phyloP scores from a whole-genome alignment of 176 grass and related monocot genomes.

The Ampelocalamus luodianensis region DNA sequence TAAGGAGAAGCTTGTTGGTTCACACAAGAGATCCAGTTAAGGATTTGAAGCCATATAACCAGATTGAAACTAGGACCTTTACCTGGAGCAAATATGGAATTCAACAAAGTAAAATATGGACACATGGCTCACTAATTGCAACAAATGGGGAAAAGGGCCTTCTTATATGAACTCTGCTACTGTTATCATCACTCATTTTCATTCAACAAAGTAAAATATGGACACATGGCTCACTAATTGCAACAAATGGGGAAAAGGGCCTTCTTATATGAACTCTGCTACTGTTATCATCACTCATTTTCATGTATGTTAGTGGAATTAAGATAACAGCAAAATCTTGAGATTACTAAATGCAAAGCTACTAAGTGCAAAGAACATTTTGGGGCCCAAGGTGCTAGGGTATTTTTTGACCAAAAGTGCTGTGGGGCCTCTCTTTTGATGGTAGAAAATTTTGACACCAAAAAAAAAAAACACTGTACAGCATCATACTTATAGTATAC shows the following conservation, averaged over 20 bases:
- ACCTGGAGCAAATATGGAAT: slow-evolving; percentile 20
- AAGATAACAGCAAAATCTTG: not conserved
- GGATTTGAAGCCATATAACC: not conserved
- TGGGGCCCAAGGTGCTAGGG: not conserved
- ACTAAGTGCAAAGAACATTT: not conserved
- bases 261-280: not conserved
- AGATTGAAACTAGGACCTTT: not conserved
- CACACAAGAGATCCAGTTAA: not conserved
- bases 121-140: not conserved
- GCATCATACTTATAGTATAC: not conserved
- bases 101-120: not conserved
- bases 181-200: no score
- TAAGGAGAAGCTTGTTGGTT: not conserved
- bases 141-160: not conserved
- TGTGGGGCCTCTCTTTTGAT: not conserved
- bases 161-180: no score
- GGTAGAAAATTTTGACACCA: not conserved
- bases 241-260: not conserved
- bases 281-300: not conserved
- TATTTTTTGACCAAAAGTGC: slow-evolving; percentile 11
- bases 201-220: not conserved
- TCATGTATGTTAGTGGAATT: not conserved
- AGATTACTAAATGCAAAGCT: not conserved
- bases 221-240: not conserved
- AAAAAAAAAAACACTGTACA: not conserved